phyloP scores from a whole-genome alignment of 306 rosid genomes.

The Vachellia pachyceras region DNA sequence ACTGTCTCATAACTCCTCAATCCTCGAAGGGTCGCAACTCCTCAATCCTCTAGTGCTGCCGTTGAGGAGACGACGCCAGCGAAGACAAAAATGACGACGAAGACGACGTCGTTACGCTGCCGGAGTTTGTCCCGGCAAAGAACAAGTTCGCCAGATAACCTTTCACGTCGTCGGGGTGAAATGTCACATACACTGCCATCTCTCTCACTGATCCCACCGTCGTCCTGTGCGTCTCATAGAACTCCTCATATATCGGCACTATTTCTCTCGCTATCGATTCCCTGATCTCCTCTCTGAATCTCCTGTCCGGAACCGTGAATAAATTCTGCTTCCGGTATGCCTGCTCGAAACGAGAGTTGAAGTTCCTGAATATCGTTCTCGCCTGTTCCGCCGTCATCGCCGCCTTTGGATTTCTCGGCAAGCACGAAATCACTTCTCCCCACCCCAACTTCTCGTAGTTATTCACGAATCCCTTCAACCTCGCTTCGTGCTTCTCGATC shows the following conservation, averaged over 20 bases:
- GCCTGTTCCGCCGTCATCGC: conserved; percentile 49
- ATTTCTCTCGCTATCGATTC: conserved; percentile 47
- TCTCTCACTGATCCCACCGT: conserved; percentile 40
- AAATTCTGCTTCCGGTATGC: conserved; percentile 56
- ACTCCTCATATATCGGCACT: conserved; percentile 51
- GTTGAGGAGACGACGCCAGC: conserved; percentile 31
- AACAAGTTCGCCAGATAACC: conserved; percentile 62
- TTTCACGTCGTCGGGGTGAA: conserved; percentile 64
- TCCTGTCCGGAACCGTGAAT: conserved; percentile 43
- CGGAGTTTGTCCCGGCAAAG: conserved; percentile 28
- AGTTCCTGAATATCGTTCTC: conserved; percentile 52
- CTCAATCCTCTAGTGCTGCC: background rate
- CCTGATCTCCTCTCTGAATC: conserved; percentile 64
- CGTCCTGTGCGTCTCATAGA: conserved; percentile 43
- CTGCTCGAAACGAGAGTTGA: conserved; percentile 58
- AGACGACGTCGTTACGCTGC: conserved; percentile 7
- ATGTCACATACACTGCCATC: conserved; percentile 32
- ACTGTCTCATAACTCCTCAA: background rate
- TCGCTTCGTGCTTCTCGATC: conserved; percentile 55
- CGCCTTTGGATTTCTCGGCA: conserved; percentile 56
- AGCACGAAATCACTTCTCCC: conserved; percentile 56
- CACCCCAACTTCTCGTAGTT: conserved; percentile 62
- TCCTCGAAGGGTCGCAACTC: too few relatives aligned
- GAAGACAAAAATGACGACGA: conserved; percentile 34
- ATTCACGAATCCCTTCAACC: conserved; percentile 45